Evolutionary conservation across 192 early-diverging fungal species (phyloP).

Genomic region (Mortierella antarctica): DNA sequence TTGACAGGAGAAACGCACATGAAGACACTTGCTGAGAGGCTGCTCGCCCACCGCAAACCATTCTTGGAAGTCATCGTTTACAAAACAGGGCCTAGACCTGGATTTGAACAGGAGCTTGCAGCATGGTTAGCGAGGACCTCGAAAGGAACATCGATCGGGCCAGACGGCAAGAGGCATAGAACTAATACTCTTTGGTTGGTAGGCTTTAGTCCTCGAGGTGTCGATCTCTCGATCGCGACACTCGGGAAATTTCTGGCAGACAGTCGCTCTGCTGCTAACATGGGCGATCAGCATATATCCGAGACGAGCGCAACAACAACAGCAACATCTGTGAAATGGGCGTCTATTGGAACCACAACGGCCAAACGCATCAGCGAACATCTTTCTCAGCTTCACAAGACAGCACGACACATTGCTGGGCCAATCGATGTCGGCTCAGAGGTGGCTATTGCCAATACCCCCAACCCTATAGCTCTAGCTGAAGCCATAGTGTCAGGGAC

Average conservation of each 20-base stretch:
- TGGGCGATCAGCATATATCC: too few relatives aligned
- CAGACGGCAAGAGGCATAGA: not conserved
- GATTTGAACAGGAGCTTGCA: constrained; percentile 10
- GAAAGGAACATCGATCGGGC: not conserved
- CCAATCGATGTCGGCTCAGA: not conserved
- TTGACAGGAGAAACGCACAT: constrained; percentile 33
- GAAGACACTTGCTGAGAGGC: constrained; percentile 32
- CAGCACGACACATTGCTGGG: not conserved
- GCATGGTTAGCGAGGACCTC: constrained; percentile 1
- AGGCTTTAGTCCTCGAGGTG: constrained; percentile 45
- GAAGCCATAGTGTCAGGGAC: constrained; percentile 15
- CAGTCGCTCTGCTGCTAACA: not conserved
- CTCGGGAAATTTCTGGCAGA: not conserved
- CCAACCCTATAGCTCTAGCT: constrained; percentile 19
- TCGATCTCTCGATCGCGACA: constrained; percentile 13
- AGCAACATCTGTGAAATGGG: constrained; percentile 5
- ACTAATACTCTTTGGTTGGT: constrained; percentile 23
- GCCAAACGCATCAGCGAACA: constrained; percentile 28
- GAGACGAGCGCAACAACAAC: not conserved
- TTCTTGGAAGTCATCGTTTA: constrained; percentile 41
- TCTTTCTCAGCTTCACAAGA: not conserved
- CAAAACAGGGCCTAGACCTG: constrained; percentile 23
- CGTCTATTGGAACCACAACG: constrained; percentile 38
- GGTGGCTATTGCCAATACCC: constrained; percentile 23
- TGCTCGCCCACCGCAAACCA: constrained; percentile 7